Base-by-base conservation (phyloP, 768 basidiomycete genomes). In the Cytidiella melzeri region DNA sequence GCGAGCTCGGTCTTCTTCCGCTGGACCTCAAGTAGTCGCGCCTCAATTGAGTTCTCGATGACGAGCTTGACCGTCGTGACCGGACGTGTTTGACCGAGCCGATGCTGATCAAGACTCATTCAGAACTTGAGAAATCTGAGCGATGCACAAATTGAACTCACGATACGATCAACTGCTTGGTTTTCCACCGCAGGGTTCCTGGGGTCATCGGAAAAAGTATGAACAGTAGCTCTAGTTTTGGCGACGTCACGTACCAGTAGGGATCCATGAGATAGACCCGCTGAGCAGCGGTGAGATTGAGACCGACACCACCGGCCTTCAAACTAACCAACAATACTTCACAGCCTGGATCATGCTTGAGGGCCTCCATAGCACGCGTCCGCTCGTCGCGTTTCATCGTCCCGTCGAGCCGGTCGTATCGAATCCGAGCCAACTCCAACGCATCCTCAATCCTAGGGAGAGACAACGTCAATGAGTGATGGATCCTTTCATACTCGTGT, bases 111-210 rank as follows among this genome's bases (percentile, higher is more conserved):
- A 41, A 37, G 25, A 41, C 36, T 25, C n/a, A n/a, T n/a, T n/a
- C n/a, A n/a, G n/a, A n/a, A n/a, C n/a, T n/a, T n/a, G n/a, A n/a
- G 27, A 39, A 34, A 44, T 15, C n/a, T 11, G 20, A 40, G 24
- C 42, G 19, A 12, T 38, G 37, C 39, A 37, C 21, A 54, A 20
- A 45, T 12, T 6, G 10, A 7, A 75, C 88, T 67, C 59, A 96
- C 92, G 56, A 96, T 95, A 45, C 95, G 89, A 69, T 99, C 96
- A 24, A 97, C 91, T 18, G 94, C 95, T 68, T 97, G 95, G 61
- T 96, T 93, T 70, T 98, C 93, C 4, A 94, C 93, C 18, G 92
- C 92, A 13, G 93, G 93, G 59, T 96, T 96, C 92, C 90, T 92
- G 57, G 18, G 19, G 19, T 6, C 20, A 38, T 5, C 41, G 24